Base-by-base conservation (phyloP, 768 basidiomycete species). In the Kwoniella sp. region DNA sequence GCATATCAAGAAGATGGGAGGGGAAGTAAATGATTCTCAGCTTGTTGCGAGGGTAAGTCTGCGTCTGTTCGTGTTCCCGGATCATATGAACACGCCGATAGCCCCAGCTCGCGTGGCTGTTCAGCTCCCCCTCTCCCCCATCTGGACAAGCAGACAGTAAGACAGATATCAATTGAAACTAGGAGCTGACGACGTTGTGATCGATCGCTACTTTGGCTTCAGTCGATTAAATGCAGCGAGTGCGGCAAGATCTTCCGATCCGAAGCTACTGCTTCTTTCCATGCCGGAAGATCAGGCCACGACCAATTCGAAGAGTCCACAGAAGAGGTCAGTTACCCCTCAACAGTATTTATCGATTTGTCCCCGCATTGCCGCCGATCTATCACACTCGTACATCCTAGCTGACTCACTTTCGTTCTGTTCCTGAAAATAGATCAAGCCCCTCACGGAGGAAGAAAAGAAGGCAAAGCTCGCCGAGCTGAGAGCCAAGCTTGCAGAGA, bases 221-320 rank as follows among this genome's bases (percentile, higher is more conserved):
- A 76, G 74, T 73, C 74, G 1, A 71, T 76, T 61, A 76, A 73
- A 60, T 73, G 72, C 51, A 70, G 6, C 47, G 79, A 89, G 72
- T 95, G 93, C 78, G 86, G 88, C 64, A 96, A 96, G 82, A 83
- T 86, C 24, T 96, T 96, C 83, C 82, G 83, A 73, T 92, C 91
- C 70, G 88, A 90, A 0, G 90, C 90, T 1, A 82, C 95, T 17
- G 94, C 91, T 15, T 90, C 91, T 69, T 95, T 87, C 79, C 94
- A 96, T 72, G 94, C 92, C 0, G 92, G 94, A 80, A 92, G 92
- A 83, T 90, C 88, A 69, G 95, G 95, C 0, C 95, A 99, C 77
- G 88, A 92, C 79, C 88, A 93, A 69, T 98, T 97, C 67, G 94
- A 96, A 77, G 95, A 97, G 75, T 92, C 90, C 1, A 90, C 87